Conservation (phyloP, 202 grass and related monocot genomes). For the Zoysia matrella region DNA sequence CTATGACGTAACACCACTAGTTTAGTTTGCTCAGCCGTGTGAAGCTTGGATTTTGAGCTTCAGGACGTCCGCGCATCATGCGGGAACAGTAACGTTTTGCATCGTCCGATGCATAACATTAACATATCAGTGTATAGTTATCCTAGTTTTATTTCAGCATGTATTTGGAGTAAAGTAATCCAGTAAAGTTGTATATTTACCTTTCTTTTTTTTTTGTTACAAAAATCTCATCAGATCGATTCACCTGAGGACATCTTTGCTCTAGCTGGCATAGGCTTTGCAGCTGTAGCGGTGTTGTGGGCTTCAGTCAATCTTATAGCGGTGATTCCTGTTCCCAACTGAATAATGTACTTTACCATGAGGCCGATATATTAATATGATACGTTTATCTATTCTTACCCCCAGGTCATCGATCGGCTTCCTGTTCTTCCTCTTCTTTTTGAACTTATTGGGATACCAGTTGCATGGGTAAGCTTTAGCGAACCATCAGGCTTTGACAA, state of each 20-base stretch:
- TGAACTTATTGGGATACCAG: slow-evolving; percentile 76
- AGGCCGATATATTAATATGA: slow-evolving; percentile 29
- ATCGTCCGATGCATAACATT: neutral
- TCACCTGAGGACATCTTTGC: slow-evolving; percentile 50
- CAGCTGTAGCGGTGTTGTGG: slow-evolving; percentile 73
- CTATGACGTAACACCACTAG: neutral
- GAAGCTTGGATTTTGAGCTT: neutral
- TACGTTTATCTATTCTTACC: neutral
- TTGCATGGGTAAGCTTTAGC: slow-evolving; percentile 73
- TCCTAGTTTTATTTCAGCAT: neutral
- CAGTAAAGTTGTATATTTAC: neutral
- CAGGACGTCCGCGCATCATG: neutral
- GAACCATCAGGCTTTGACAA: neutral
- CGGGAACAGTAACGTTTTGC: neutral
- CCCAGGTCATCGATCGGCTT: slow-evolving; percentile 84
- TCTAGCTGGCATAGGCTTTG: slow-evolving; percentile 67
- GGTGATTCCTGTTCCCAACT: slow-evolving; percentile 39
- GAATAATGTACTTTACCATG: neutral
- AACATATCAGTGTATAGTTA: neutral
- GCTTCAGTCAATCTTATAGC: slow-evolving; percentile 63
- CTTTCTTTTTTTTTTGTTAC: neutral
- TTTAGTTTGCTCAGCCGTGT: neutral
- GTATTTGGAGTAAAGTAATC: neutral
- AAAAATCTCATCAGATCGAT: slow-evolving; percentile 52
- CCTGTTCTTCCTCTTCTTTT: slow-evolving; percentile 35